phyloP scores from a whole-genome alignment of 1,284 basidiomycete species.

The Papiliotrema nemorosa region DNA sequence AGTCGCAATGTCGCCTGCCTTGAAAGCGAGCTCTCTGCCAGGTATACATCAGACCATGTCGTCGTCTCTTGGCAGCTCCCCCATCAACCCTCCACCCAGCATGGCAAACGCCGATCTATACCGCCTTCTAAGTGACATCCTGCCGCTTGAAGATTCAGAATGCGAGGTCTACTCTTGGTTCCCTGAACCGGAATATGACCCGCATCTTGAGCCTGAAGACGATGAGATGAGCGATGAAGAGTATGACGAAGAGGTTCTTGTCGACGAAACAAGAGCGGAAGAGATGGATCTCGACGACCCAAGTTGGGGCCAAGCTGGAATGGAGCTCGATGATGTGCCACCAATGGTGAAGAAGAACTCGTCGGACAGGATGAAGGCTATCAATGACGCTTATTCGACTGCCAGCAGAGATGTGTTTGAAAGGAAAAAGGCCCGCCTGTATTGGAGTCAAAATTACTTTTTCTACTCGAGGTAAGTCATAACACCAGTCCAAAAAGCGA shows the following conservation, averaged over 20 bases:
- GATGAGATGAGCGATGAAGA: conserved; percentile 31
- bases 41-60: neutral
- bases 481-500: conserved; percentile 9
- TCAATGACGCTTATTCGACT: neutral
- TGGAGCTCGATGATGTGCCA: conserved; percentile 30
- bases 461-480: conserved; percentile 81
- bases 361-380: conserved; percentile 51
- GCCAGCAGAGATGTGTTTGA: conserved; percentile 47
- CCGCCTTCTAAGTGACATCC: conserved; percentile 82
- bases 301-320: conserved; percentile 32
- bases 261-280: conserved; percentile 32
- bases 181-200: conserved; percentile 92
- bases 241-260: conserved; percentile 35
- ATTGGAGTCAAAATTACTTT: conserved; percentile 98
- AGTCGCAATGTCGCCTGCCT: neutral
- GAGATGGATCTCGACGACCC: conserved; percentile 39
- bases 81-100: conserved; percentile 27
- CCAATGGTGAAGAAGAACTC: conserved; percentile 48
- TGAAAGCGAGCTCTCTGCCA: neutral
- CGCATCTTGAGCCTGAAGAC: conserved; percentile 75
- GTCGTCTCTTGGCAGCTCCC: neutral
- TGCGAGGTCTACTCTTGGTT: conserved; percentile 95
- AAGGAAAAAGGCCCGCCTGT: conserved; percentile 67
- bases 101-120: conserved; percentile 74
- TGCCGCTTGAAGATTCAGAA: conserved; percentile 69